Evolutionary conservation across 345 rosid genomes (phyloP), one percentile per base, ranked within the genome.

Genomic region (Lepidium aucheri): DNA sequence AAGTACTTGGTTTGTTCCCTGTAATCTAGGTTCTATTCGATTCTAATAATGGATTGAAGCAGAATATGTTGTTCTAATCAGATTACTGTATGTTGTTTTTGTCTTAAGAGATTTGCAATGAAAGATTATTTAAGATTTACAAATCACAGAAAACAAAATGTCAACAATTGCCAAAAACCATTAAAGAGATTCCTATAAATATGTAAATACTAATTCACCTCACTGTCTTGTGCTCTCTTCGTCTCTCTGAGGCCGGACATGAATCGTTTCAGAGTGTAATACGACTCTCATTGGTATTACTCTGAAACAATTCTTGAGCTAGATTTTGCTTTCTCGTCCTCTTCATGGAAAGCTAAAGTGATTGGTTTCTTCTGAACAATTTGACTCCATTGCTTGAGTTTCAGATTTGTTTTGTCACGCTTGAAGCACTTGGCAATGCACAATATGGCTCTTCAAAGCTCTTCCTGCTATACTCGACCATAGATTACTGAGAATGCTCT

Each of bases 381-480:
- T 54, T 54, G 24, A 4, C 71, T 52, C 60, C 44, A 39, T 38
- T 30, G 58, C 2, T 64, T 38, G 36, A 51, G 41, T 35, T 53
- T 38, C 53, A n/a, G 17, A 26, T 5, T 33, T 32, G 8, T 20
- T 56, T 47, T 67, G 74, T 87, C 87, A 93, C 45, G 88, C 96
- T 86, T 87, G 96, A 76, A 93, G 97, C 63, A 93, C 94, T 76
- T 90, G 98, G 54, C 97, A 90, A 67, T 93, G 98, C 68, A 90
- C 87, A 20, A 93, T 90, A 64, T 93, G 97, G 76, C 90, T 86
- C 75, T 77, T 93, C 68, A 85, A 67, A 52, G 90, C 88, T 76
- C 98, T 82, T 22, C 98, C 98, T n/a, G 98, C 94, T 13, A 93
- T 79, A 73, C 94, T 93, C 3, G 96, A 93, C 98, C 82, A 84